Conservation (phyloP, 2,329 filamentous ascomycete genomes). For the Periconia sp. region DNA sequence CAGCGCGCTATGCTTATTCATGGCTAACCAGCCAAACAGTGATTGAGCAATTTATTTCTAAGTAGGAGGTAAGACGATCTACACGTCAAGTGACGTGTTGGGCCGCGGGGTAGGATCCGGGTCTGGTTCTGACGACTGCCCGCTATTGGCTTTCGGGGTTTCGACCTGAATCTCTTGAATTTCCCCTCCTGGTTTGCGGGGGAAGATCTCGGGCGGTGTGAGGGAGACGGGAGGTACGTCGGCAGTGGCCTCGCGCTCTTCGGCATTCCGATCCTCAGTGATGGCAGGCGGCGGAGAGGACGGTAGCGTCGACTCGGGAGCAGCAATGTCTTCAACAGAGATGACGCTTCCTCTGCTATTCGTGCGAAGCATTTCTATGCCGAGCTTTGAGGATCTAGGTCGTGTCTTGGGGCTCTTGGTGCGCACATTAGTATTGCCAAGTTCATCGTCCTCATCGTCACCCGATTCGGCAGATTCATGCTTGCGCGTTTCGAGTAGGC, state of each 20-base stretch:
- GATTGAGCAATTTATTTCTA: constrained; percentile 5
- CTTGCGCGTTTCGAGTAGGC: constrained; percentile 71
- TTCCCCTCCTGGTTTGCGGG: constrained; percentile 45
- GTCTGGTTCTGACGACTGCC: constrained; percentile 36
- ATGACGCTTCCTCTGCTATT: constrained; percentile 84
- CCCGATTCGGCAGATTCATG: constrained; percentile 82
- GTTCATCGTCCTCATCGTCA: constrained; percentile 92
- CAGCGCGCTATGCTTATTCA: not conserved
- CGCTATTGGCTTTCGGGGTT: constrained; percentile 42
- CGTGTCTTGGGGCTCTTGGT: constrained; percentile 53
- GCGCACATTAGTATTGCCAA: constrained; percentile 61
- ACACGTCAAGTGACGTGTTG: constrained; percentile 14
- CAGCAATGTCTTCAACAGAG: constrained; percentile 49
- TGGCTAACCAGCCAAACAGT: not conserved
- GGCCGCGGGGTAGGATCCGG: constrained; percentile 47
- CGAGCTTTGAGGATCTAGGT: constrained; percentile 72
- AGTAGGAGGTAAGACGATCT: constrained; percentile 7
- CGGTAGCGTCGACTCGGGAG: constrained; percentile 34
- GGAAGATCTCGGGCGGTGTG: constrained; percentile 56
- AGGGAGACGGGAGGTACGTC: constrained; percentile 40
- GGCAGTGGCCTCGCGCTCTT: constrained; percentile 33
- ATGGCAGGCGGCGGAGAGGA: constrained; percentile 46
- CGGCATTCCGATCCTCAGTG: constrained; percentile 42
- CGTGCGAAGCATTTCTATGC: constrained; percentile 96
- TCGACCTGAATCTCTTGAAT: constrained; percentile 44